Conservation (phyloP, 352 stramenopile species). For the Pythium utonaiense region DNA sequence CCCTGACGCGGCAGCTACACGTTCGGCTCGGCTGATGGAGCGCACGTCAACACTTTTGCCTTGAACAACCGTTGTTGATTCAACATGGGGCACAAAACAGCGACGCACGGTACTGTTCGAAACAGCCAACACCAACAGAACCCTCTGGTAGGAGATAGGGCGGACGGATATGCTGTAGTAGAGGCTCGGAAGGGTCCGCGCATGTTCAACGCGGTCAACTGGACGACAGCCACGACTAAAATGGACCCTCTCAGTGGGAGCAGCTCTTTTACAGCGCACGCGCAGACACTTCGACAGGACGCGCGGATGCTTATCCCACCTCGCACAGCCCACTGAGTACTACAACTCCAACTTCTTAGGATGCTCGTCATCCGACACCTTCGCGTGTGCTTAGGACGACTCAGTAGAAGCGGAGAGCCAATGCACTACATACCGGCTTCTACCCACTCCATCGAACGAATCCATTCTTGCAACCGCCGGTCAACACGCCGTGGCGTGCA, state of each 20-base stretch:
- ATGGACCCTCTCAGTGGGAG: background rate
- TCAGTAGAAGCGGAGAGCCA: background rate
- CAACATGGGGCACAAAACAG: slow-evolving; percentile 1
- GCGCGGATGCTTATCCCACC: too few species aligned
- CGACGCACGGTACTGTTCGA: slow-evolving; percentile 3
- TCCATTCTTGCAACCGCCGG: background rate
- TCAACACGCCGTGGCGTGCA: background rate
- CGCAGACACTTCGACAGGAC: background rate
- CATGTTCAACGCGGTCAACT: background rate
- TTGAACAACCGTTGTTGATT: slow-evolving; percentile 18
- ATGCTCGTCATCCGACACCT: too few species aligned
- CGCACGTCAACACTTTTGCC: slow-evolving; percentile 21
- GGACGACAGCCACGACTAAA: background rate
- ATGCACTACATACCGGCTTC: background rate
- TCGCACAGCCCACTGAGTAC: too few species aligned
- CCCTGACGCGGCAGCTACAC: slow-evolving; percentile 17
- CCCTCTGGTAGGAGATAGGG: background rate
- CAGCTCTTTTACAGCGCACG: too few species aligned
- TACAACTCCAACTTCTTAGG: too few species aligned
- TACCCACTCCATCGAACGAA: background rate
- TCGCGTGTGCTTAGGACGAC: background rate
- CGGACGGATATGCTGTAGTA: background rate
- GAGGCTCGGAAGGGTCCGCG: background rate
- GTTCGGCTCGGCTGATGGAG: slow-evolving; percentile 21
- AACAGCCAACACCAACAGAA: background rate